These are phyloP conservation scores for Salvia splendens DNA, from an alignment of 257 asterid species.

Conservation along the genomic window DNA sequence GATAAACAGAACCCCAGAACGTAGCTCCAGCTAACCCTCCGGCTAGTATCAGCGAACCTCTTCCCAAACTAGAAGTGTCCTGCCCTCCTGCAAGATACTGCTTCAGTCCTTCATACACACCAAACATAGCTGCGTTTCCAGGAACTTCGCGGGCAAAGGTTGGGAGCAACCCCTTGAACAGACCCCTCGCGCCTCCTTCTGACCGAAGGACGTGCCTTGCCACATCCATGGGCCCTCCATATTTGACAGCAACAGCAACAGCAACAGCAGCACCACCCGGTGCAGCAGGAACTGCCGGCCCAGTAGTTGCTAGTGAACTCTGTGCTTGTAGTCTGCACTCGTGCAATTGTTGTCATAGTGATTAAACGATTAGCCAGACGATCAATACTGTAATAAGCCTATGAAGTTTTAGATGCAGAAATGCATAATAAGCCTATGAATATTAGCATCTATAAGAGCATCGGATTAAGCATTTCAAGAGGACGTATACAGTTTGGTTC, in stretches of 20 bases:
- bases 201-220: slow-evolving; percentile 73
- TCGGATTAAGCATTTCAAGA: not conserved
- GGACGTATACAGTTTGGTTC: not conserved
- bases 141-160: slow-evolving; percentile 85
- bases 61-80: slow-evolving; percentile 68
- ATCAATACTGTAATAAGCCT: too few relatives aligned
- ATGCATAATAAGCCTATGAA: too few relatives aligned
- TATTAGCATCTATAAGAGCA: too few relatives aligned
- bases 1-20: slow-evolving; percentile 72
- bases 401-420: too few relatives aligned
- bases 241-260: slow-evolving; percentile 48
- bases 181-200: slow-evolving; percentile 66
- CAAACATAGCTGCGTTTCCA: slow-evolving; percentile 87
- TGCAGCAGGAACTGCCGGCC: not conserved
- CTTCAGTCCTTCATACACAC: slow-evolving; percentile 73
- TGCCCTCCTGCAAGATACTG: slow-evolving; percentile 72
- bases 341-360: not conserved
- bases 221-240: slow-evolving; percentile 86
- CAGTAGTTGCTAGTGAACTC: slow-evolving; percentile 51
- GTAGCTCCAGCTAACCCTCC: slow-evolving; percentile 86
- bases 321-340: slow-evolving; percentile 78
- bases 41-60: slow-evolving; percentile 67
- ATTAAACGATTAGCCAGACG: too few relatives aligned
- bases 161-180: slow-evolving; percentile 78
- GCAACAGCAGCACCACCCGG: slow-evolving; percentile 32